Evolutionary conservation across 129 eudicot species (phyloP), one percentile per base, ranked within the genome.

Genomic region (Deinandra increscens): DNA sequence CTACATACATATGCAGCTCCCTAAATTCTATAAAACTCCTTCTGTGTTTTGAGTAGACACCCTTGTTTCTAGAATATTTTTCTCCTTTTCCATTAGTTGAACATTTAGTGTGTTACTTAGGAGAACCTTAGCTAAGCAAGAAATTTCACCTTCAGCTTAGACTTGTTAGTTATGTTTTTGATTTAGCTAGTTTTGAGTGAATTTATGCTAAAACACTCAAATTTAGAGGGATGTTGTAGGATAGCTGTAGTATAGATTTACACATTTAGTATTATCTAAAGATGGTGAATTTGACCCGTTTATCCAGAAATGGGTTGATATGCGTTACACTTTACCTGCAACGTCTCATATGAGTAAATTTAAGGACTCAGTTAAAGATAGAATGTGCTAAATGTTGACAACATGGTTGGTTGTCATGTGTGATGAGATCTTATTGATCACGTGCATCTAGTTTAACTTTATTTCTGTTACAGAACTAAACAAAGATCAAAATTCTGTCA

Each of bases 141-240:
- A 54, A 17, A 5, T 61, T 44, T 38, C 7, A 20, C 23, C 41
- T 33, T 49, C 34, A 48, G 19, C 12, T 17, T 17, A 10, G 18
- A 22, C 34, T 34, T 29, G 18, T 31, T 56, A 13, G 39, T 55
- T 4, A 31, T 49, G 55, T 26, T 49, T 68, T 62, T 8, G 7
- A n/a, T 62, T 66, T 68, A 48, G 22, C 33, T 68, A 31, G 60
- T 48, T 66, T 36, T 33, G 18, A 15, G 22, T 68, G 60, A 68
- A 49, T 68, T 26, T 49, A 29, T 68, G 26, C 17, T 67, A 31
- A 48, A 46, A 67, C 38, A 33, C 60, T 48, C 72, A 19, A n/a
- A 48, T 67, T 15, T 68, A 15, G 60, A 18, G 11, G 60, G 72
- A 48, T 49, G 39, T 12, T 23, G 15, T 60, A 60, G 70, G 70